Evolutionary conservation across 2,329 filamentous ascomycete species (phyloP).

Genomic region (Hypoxylon sp.): DNA sequence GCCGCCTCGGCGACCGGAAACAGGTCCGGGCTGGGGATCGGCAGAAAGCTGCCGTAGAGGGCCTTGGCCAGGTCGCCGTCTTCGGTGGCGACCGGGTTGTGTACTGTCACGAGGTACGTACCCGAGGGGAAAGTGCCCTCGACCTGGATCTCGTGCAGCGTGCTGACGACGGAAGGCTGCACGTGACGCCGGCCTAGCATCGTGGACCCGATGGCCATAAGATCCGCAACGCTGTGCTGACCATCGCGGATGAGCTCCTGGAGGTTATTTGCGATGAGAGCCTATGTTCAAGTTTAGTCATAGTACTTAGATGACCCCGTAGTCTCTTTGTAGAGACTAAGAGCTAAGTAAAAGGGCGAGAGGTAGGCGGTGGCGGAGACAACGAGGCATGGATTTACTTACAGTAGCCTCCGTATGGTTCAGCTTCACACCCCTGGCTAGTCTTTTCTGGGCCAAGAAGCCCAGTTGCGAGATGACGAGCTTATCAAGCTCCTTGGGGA

Average conservation of each 20-base stretch:
- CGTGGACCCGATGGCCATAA: conserved; percentile 90
- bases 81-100: conserved; percentile 86
- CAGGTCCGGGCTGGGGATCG: conserved; percentile 74
- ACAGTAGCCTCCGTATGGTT: conserved; percentile 92
- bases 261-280: conserved; percentile 86
- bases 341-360: no score
- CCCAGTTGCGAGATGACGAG: conserved; percentile 92
- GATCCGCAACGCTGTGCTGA: conserved; percentile 87
- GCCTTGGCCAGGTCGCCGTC: conserved; percentile 89
- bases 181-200: conserved; percentile 96
- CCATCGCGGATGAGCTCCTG: conserved; percentile 99
- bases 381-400: conserved; percentile 41
- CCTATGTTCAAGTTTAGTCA: conserved; percentile 57
- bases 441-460: conserved; percentile 84
- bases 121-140: conserved; percentile 93
- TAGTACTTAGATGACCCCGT: not conserved
- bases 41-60: conserved; percentile 91
- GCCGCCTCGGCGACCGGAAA: conserved; percentile 74
- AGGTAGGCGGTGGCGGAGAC: not conserved
- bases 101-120: conserved; percentile 94
- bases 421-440: conserved; percentile 87
- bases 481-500: conserved; percentile 80
- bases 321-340: not conserved
- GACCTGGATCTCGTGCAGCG: conserved; percentile 87
- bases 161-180: conserved; percentile 81